Base-by-base conservation (phyloP, 768 basidiomycete genomes). In the Tulasnella sp. region DNA sequence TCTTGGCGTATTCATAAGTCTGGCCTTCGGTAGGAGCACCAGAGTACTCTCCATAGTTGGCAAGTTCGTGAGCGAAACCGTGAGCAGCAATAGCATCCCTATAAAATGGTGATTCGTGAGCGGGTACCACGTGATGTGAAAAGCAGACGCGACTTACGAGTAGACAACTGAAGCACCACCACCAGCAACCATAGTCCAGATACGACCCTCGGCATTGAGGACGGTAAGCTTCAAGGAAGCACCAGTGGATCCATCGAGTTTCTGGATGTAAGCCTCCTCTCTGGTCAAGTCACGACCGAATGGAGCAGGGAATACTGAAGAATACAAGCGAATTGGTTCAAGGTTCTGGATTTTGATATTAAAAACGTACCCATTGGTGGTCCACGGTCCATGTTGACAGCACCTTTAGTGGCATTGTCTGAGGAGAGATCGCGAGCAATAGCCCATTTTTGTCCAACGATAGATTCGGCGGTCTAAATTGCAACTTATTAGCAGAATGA, bases 161-260 rank as follows among this genome's bases (percentile, higher is more conserved):
- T 79, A 80, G 35, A 79, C 76, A 56, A 79, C 77, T 5, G 74
- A 77, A 19, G 78, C 77, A 72, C 89, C 89, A 63, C 95, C 95
- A 70, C 93, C 95, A 48, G 95, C 93, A 50, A 99, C 95, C 93
- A 98, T 98, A 59, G 95, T 98, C 95, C 95, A 99, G 58, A 99
- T 79, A 56, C 92, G 84, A 54, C 93, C 95, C 64, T 87, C 83
- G 48, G 85, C 68, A 67, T 98, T 96, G 60, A 99, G 72, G 46
- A 99, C 93, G 35, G 95, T 99, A 39, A 99, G 77, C 66, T 99
- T 99, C 64, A 99, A 81, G 7, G 91, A 95, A 60, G 95, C 91
- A 71, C 95, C 93, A 37, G 95, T 99, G 19, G 88, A 91, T 19
- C 75, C 89, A 57, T 98, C 95, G 58, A 99, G 78, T 67, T 95